Evolutionary conservation across 768 basidiomycete genomes (phyloP).

Genomic region (Lentinula guzmanii): DNA sequence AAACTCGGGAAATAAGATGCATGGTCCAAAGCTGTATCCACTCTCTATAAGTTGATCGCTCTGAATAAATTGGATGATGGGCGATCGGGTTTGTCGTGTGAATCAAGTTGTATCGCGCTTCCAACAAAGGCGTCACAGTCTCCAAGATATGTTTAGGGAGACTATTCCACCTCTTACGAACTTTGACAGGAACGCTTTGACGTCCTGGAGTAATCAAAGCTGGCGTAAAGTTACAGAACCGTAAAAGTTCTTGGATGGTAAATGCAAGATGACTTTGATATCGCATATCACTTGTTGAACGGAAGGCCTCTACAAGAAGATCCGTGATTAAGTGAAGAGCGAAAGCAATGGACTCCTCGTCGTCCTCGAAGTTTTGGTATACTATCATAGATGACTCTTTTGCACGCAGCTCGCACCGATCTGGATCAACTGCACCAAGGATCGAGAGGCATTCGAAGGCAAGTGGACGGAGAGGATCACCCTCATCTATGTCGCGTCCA

Average conservation of each 20-base stretch:
- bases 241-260: slow-evolving; percentile 86
- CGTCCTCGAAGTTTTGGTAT: slow-evolving; percentile 74
- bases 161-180: slow-evolving; percentile 70
- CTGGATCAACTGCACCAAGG: slow-evolving; percentile 92
- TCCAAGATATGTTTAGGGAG: slow-evolving; percentile 83
- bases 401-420: slow-evolving; percentile 69
- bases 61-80: slow-evolving; percentile 74
- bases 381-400: slow-evolving; percentile 65
- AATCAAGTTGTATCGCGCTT: slow-evolving; percentile 53
- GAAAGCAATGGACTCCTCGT: slow-evolving; percentile 70
- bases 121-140: slow-evolving; percentile 80
- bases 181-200: slow-evolving; percentile 53
- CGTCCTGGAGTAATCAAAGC: slow-evolving; percentile 56
- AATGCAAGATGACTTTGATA: slow-evolving; percentile 88
- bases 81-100: slow-evolving; percentile 31
- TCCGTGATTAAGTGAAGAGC: slow-evolving; percentile 82
- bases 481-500: slow-evolving; percentile 72
- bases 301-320: slow-evolving; percentile 83
- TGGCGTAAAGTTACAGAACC: slow-evolving; percentile 80
- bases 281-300: slow-evolving; percentile 88
- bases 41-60: slow-evolving; percentile 80
- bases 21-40: slow-evolving; percentile 92
- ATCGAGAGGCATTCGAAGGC: slow-evolving; percentile 90
- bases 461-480: slow-evolving; percentile 57
- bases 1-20: slow-evolving; percentile 66